Evolutionary conservation across 129 eudicot species (phyloP).

Genomic region (Tagetes erecta): DNA sequence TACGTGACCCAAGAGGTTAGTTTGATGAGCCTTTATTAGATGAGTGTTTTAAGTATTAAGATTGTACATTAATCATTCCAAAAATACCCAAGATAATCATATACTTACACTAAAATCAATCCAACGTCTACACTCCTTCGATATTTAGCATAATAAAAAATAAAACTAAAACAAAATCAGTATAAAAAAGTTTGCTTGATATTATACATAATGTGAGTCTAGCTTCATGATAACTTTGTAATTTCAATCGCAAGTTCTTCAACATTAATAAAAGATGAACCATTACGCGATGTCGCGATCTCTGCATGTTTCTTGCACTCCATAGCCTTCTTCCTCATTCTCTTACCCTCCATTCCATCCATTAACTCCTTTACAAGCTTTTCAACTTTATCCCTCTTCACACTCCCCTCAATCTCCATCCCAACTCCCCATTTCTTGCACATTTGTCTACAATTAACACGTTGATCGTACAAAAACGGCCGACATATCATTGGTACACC

Average conservation of each 20-base stretch:
- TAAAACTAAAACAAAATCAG: too few species aligned
- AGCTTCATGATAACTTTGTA: constrained; percentile 1
- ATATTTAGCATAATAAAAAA: too few species aligned
- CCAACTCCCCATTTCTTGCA: constrained; percentile 28
- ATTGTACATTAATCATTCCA: too few species aligned
- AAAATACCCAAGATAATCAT: too few species aligned
- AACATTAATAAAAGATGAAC: constrained; percentile 21
- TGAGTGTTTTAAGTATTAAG: too few species aligned
- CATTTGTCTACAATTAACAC: constrained; percentile 23
- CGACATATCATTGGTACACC: constrained; percentile 37
- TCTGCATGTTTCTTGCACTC: constrained; percentile 26
- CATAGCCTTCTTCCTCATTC: constrained; percentile 21
- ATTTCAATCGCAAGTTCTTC: constrained; percentile 22
- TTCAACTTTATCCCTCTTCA: constrained; percentile 32
- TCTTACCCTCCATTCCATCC: constrained; percentile 26
- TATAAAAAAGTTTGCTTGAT: too few species aligned
- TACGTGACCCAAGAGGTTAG: too few species aligned
- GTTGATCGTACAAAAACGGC: constrained; percentile 26
- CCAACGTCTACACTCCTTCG: too few species aligned
- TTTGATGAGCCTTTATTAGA: too few species aligned
- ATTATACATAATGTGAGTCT: neutral
- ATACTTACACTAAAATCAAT: too few species aligned
- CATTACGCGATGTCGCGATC: constrained; percentile 15
- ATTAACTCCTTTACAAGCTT: constrained; percentile 33
- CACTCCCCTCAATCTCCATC: constrained; percentile 18